These are phyloP conservation scores for Tulasnella sp. DNA, from an alignment of 768 basidiomycete species.

Conservation along the genomic window DNA sequence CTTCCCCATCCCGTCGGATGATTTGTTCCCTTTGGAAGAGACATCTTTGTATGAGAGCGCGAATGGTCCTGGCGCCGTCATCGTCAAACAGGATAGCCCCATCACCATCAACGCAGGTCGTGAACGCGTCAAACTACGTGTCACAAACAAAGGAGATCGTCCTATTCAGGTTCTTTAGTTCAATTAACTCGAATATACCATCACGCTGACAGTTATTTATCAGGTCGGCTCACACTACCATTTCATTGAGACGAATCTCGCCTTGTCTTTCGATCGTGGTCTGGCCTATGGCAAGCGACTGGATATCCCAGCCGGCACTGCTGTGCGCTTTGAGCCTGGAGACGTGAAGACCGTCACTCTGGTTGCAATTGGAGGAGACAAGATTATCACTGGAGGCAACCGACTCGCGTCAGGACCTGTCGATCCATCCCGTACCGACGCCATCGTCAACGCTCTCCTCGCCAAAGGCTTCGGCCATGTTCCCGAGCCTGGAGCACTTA, in stretches of 20 bases:
- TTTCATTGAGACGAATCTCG: conserved; percentile 84
- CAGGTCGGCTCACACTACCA: conserved; percentile 94
- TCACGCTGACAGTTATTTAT: neutral
- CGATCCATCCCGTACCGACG: conserved; percentile 44
- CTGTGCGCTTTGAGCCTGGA: conserved; percentile 94
- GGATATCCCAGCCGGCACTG: conserved; percentile 91
- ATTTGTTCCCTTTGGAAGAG: conserved; percentile 58
- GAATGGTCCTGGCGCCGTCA: conserved; percentile 69
- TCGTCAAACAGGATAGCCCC: conserved; percentile 52
- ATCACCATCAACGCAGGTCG: conserved; percentile 76
- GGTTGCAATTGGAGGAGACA: conserved; percentile 68
- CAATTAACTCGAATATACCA: neutral
- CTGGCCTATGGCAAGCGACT: conserved; percentile 79
- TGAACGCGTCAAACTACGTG: conserved; percentile 61
- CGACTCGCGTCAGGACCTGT: conserved; percentile 56
- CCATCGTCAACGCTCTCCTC: conserved; percentile 48
- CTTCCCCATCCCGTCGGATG: conserved; percentile 67
- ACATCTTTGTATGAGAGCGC: conserved; percentile 49
- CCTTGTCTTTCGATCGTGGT: conserved; percentile 75
- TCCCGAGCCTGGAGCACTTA: conserved; percentile 58
- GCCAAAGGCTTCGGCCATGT: conserved; percentile 66
- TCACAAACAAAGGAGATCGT: conserved; percentile 88
- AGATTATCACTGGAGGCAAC: conserved; percentile 76
- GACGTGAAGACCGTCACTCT: conserved; percentile 80
- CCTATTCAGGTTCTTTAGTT: conserved; percentile 69